Conservation (phyloP, 805 yeast species). For the Ogataea wickerhamii region DNA sequence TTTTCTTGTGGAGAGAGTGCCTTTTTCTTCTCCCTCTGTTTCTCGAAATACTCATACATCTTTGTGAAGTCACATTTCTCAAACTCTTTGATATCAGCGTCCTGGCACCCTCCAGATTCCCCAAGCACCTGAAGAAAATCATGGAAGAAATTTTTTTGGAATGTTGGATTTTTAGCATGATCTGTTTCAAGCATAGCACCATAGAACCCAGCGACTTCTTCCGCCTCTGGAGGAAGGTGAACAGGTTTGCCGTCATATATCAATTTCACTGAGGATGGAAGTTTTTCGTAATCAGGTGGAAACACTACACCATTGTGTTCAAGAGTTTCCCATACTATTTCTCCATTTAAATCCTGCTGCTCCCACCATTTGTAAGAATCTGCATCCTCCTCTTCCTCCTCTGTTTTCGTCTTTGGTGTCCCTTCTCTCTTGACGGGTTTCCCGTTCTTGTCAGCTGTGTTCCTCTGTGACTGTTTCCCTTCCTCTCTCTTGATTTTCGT, state of each 20-base stretch:
- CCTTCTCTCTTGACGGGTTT: constrained; percentile 12
- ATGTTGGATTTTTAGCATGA: constrained; percentile 82
- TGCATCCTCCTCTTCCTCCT: constrained; percentile 46
- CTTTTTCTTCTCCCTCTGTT: constrained; percentile 68
- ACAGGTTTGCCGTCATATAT: constrained; percentile 77
- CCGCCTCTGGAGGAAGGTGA: constrained; percentile 73
- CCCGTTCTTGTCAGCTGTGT: constrained; percentile 4
- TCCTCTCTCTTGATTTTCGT: constrained; percentile 3
- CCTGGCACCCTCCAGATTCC: constrained; percentile 62
- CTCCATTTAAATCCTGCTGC: constrained; percentile 65
- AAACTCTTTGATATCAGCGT: constrained; percentile 51
- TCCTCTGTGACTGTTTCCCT: constrained; percentile 4
- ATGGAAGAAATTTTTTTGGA: constrained; percentile 79
- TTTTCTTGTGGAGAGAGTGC: constrained; percentile 68
- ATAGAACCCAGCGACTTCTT: constrained; percentile 94
- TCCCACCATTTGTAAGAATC: constrained; percentile 83
- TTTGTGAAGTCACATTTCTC: constrained; percentile 71
- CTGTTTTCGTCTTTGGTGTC: constrained; percentile 21
- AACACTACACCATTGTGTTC: constrained; percentile 90
- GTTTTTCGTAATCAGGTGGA: constrained; percentile 87
- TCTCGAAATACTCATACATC: constrained; percentile 70
- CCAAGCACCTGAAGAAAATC: constrained; percentile 70
- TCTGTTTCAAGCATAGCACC: constrained; percentile 87
- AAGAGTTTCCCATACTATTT: constrained; percentile 79
- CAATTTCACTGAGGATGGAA: constrained; percentile 73